A percentile compares a stretch with the other conserved stretches of the same genome.
phyloP scores from a whole-genome alignment of 495 filamentous ascomycete species.

The Corynascus novoguineensis region DNA sequence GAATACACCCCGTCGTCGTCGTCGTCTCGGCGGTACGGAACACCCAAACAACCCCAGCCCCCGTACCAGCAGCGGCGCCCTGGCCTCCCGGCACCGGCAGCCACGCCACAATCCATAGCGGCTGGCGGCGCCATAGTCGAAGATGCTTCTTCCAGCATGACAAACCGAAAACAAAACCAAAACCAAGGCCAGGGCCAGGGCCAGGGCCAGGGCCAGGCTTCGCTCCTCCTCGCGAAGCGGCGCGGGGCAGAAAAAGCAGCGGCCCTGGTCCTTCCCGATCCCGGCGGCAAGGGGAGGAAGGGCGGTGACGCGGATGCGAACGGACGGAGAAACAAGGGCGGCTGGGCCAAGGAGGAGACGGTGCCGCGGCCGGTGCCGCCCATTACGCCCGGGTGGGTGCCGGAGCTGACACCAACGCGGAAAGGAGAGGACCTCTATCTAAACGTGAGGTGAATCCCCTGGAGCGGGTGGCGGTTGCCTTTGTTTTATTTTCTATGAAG shows the following conservation, averaged over 20 bases:
- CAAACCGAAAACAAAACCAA: constrained; percentile 4
- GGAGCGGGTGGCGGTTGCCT: not conserved
- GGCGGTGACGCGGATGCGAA: constrained; percentile 13
- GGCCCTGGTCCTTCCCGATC: constrained; percentile 29
- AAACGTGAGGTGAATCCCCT: constrained; percentile 32
- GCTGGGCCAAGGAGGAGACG: not conserved
- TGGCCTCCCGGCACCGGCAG: constrained; percentile 1
- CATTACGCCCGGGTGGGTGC: constrained; percentile 46
- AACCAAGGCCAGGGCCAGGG: no score
- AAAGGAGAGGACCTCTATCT: constrained; percentile 43
- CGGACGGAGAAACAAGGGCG: not conserved
- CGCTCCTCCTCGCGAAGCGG: constrained; percentile 43
- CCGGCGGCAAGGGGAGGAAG: constrained; percentile 13
- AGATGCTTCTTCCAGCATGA: not conserved
- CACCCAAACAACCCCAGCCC: constrained; percentile 7
- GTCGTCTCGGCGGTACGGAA: not conserved
- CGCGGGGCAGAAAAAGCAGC: constrained; percentile 43
- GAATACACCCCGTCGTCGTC: not conserved
- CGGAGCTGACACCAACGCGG: constrained; percentile 45
- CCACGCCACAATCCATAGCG: not conserved
- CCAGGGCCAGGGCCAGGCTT: constrained; percentile 18
- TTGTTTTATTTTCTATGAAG: not conserved
- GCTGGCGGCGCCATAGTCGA: no score
- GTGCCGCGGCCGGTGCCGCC: constrained; percentile 34
- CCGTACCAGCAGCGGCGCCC: constrained; percentile 9